Conservation (phyloP, 2,329 filamentous ascomycete species). For the Thelonectria olida region DNA sequence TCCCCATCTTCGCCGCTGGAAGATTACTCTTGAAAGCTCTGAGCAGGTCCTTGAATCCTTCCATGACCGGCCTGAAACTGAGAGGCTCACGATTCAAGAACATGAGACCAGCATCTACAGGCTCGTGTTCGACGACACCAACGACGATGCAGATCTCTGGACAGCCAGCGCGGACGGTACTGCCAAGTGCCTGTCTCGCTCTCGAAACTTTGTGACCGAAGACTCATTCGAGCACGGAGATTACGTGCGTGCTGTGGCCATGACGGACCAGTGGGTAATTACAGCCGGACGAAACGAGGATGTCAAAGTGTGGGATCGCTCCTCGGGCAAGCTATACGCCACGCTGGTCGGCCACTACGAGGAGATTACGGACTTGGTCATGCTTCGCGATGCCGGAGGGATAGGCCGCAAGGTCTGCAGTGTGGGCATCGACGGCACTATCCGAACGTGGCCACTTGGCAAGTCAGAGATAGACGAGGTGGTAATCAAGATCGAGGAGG, state of each 20-base stretch:
- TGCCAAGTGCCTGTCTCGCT: slow-evolving; percentile 79
- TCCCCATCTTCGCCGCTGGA: slow-evolving; percentile 82
- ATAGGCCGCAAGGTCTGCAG: slow-evolving; percentile 70
- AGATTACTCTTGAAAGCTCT: slow-evolving; percentile 61
- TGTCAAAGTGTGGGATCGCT: slow-evolving; percentile 85
- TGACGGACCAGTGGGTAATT: slow-evolving; percentile 80
- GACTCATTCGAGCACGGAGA: slow-evolving; percentile 83
- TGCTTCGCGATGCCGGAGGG: slow-evolving; percentile 58
- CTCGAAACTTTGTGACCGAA: slow-evolving; percentile 74
- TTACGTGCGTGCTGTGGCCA: slow-evolving; percentile 85
- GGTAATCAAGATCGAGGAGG: slow-evolving; percentile 55
- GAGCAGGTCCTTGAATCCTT: slow-evolving; percentile 63
- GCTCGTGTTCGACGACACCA: slow-evolving; percentile 73
- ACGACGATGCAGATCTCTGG: slow-evolving; percentile 80
- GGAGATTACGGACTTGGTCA: slow-evolving; percentile 83
- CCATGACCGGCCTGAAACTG: slow-evolving; percentile 50
- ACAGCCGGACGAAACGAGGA: slow-evolving; percentile 93
- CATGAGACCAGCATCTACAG: slow-evolving; percentile 94
- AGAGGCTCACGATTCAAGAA: slow-evolving; percentile 69
- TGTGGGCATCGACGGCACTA: slow-evolving; percentile 88
- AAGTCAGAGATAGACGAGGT: slow-evolving; percentile 64
- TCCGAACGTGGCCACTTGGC: slow-evolving; percentile 83
- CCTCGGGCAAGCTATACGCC: slow-evolving; percentile 77
- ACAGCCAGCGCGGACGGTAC: slow-evolving; percentile 93
- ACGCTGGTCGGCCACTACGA: slow-evolving; percentile 87